Percentiles rank a stretch among this genome's conserved stretches.
Evolutionary conservation across 805 yeast species (phyloP).

Genomic region (Candida michaelii): DNA sequence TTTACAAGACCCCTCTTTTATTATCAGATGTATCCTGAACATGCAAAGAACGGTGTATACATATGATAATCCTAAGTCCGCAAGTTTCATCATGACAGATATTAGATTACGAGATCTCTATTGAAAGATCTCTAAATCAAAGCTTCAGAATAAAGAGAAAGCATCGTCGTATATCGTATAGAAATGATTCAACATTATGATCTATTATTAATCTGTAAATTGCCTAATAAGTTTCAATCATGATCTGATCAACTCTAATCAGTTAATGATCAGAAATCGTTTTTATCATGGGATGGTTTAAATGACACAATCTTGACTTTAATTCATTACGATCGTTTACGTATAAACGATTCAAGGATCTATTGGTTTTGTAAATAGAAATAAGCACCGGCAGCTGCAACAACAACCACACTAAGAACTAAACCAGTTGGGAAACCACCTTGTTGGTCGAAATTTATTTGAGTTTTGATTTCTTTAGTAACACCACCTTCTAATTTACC

Average conservation of each 20-base stretch:
- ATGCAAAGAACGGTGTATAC: not conserved
- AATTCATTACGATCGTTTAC: not conserved
- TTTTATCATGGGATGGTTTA: no score
- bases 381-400: conserved; percentile 43
- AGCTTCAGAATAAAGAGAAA: not conserved
- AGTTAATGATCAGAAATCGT: not conserved
- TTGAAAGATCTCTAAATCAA: no score
- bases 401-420: conserved; percentile 35
- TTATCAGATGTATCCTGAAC: not conserved
- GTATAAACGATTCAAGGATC: conserved; percentile 1
- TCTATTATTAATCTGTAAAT: conserved; percentile 8
- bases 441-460: conserved; percentile 20
- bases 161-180: not conserved
- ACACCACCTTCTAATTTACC: conserved; percentile 78
- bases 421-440: conserved; percentile 25
- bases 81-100: no score
- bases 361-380: conserved; percentile 29
- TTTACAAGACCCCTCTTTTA: not conserved
- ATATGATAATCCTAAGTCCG: not conserved
- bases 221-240: not conserved
- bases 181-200: not conserved
- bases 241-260: not conserved
- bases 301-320: no score
- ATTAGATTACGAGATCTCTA: no score
- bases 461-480: conserved; percentile 25